Conservation (phyloP, 2,329 filamentous ascomycete genomes). For the Leptographium procerum region DNA sequence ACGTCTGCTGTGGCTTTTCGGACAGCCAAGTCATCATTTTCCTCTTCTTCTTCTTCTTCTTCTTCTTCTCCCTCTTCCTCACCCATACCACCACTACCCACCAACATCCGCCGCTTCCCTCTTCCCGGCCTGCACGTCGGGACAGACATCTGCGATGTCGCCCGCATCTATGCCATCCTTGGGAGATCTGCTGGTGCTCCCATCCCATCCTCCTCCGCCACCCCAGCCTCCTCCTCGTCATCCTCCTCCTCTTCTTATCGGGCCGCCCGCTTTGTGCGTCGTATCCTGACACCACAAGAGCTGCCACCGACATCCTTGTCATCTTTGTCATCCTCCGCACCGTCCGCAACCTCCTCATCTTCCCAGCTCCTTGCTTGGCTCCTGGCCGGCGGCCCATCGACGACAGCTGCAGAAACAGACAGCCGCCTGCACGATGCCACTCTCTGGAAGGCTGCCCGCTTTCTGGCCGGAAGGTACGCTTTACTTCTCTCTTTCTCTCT, state of each 20-base stretch:
- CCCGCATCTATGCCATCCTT: conserved; percentile 52
- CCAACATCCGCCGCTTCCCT: conserved; percentile 36
- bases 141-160: conserved; percentile 65
- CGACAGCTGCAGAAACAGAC: background rate
- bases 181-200: background rate
- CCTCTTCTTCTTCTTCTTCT: background rate
- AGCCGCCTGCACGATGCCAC: conserved; percentile 1
- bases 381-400: background rate
- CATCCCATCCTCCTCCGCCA: background rate
- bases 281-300: conserved; percentile 35
- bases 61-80: background rate
- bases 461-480: conserved; percentile 33
- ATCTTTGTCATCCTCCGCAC: background rate
- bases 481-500: background rate
- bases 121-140: conserved; percentile 54
- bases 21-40: background rate
- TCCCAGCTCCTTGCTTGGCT: conserved; percentile 5
- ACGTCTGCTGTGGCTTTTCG: background rate
- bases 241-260: conserved; percentile 12
- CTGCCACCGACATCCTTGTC: background rate
- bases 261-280: conserved; percentile 33
- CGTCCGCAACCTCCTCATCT: too few relatives aligned
- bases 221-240: background rate
- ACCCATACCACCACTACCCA: background rate
- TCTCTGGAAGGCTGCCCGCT: conserved; percentile 27